Conservation (phyloP, 192 early-diverging fungal genomes). For the Entomortierella lignicola region DNA sequence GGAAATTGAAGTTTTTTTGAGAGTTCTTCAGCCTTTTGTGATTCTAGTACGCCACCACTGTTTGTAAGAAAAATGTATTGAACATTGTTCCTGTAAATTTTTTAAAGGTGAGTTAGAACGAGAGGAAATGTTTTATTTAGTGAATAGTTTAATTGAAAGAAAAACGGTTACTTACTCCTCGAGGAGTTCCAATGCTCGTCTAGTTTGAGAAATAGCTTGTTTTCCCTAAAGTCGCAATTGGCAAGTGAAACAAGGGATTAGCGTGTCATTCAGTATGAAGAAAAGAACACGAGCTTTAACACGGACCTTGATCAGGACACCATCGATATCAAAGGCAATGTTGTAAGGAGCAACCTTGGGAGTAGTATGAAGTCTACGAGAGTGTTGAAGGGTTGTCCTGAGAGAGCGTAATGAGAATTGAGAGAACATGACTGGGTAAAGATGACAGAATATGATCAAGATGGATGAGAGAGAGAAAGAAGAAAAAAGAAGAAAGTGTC, state of each 20-base stretch:
- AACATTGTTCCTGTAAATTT: conserved; percentile 59
- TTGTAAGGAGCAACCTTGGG: conserved; percentile 28
- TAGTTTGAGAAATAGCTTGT: conserved; percentile 72
- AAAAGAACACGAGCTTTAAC: too few relatives aligned
- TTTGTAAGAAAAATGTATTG: conserved; percentile 90
- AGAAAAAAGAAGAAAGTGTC: background rate
- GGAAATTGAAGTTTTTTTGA: conserved; percentile 62
- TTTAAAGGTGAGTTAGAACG: conserved; percentile 7
- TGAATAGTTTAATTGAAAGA: too few relatives aligned
- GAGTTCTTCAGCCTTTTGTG: conserved; percentile 76
- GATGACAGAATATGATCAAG: background rate
- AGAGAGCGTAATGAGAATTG: background rate
- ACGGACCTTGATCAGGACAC: conserved; percentile 81
- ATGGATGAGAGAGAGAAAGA: background rate
- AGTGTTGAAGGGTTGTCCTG: background rate
- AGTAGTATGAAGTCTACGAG: conserved; percentile 7
- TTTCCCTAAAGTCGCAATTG: conserved; percentile 61
- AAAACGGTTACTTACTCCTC: conserved; percentile 69
- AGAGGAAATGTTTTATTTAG: too few relatives aligned
- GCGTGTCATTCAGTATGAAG: too few relatives aligned
- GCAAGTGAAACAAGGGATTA: background rate
- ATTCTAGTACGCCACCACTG: conserved; percentile 86
- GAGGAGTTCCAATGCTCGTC: conserved; percentile 73
- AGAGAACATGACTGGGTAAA: background rate
- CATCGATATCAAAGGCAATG: conserved; percentile 81